A percentile compares a stretch with the other conserved stretches of the same genome.
Evolutionary conservation across 1,284 basidiomycete genomes (phyloP).

Genomic region (Trametes hirsuta): DNA sequence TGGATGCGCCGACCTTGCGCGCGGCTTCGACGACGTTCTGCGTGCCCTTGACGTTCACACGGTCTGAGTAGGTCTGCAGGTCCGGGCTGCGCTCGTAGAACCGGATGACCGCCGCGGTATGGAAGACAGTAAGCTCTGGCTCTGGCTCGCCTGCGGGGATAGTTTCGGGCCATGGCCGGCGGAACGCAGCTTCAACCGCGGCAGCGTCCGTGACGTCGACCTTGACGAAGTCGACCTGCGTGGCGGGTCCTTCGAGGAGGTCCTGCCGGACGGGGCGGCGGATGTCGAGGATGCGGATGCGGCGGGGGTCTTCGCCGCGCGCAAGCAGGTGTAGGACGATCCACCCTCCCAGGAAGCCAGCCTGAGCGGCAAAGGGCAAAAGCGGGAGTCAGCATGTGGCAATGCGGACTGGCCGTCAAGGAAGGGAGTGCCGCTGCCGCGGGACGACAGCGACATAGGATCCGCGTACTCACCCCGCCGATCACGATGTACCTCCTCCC

Average conservation of each 20-base stretch:
- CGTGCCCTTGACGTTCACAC: conserved; percentile 68
- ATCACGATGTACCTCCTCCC: conserved; percentile 59
- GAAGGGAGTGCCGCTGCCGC: neutral
- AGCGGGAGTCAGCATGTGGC: neutral
- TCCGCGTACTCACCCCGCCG: conserved; percentile 47
- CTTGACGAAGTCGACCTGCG: conserved; percentile 56
- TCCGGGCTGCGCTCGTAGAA: conserved; percentile 65
- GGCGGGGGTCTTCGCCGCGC: conserved; percentile 67
- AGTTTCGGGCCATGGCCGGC: conserved; percentile 57
- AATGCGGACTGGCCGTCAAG: neutral
- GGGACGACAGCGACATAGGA: neutral
- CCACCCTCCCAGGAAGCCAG: conserved; percentile 78
- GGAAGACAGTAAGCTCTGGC: conserved; percentile 63
- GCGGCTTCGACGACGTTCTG: conserved; percentile 60
- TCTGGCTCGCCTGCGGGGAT: conserved; percentile 26
- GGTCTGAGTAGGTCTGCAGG: conserved; percentile 55
- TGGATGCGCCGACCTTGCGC: conserved; percentile 46
- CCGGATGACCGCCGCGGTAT: conserved; percentile 74
- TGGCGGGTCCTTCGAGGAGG: conserved; percentile 49
- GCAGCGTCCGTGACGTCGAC: conserved; percentile 58
- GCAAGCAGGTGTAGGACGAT: conserved; percentile 66
- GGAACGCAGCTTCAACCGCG: conserved; percentile 62
- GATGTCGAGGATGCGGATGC: conserved; percentile 71
- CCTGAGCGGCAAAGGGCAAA: conserved; percentile 38
- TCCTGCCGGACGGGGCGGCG: conserved; percentile 57